These are phyloP conservation scores for Aureobasidium melanogenum DNA, from an alignment of 2,329 filamentous ascomycete species.

Conservation along the genomic window DNA sequence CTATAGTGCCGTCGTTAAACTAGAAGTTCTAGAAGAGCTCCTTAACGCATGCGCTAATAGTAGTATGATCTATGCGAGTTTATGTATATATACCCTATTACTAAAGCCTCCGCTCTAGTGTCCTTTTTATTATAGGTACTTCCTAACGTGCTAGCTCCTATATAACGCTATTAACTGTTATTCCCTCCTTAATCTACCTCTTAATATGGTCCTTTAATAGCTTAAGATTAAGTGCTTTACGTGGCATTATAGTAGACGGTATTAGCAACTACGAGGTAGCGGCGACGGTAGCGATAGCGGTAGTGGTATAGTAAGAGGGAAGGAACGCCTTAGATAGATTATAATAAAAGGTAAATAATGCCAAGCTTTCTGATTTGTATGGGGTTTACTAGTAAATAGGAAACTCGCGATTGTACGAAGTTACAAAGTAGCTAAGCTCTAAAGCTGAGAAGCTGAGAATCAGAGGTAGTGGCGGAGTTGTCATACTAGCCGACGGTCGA, in stretches of 20 bases:
- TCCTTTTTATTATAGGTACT: background rate
- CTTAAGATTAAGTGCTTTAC: background rate
- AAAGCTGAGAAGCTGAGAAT: too few relatives aligned
- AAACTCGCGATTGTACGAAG: too few relatives aligned
- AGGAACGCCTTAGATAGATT: too few relatives aligned
- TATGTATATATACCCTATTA: background rate
- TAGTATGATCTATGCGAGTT: background rate
- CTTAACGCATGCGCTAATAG: background rate
- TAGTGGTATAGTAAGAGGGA: too few relatives aligned
- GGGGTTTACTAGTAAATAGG: too few relatives aligned
- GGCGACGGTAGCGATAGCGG: too few relatives aligned
- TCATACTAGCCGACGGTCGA: too few relatives aligned
- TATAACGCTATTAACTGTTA: background rate
- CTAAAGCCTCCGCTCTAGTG: background rate
- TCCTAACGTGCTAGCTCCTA: background rate
- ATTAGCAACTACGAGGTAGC: too few relatives aligned
- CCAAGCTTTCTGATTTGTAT: too few relatives aligned
- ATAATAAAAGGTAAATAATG: too few relatives aligned
- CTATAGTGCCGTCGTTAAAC: background rate
- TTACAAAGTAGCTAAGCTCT: too few relatives aligned
- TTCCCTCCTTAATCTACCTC: background rate
- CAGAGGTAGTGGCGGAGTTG: too few relatives aligned
- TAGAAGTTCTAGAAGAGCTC: background rate
- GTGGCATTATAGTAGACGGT: background rate
- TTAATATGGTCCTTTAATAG: background rate